Evolutionary conservation across 306 rosid species (phyloP), one percentile per base, ranked within the genome.

Genomic region (Begonia fuchsioides): DNA sequence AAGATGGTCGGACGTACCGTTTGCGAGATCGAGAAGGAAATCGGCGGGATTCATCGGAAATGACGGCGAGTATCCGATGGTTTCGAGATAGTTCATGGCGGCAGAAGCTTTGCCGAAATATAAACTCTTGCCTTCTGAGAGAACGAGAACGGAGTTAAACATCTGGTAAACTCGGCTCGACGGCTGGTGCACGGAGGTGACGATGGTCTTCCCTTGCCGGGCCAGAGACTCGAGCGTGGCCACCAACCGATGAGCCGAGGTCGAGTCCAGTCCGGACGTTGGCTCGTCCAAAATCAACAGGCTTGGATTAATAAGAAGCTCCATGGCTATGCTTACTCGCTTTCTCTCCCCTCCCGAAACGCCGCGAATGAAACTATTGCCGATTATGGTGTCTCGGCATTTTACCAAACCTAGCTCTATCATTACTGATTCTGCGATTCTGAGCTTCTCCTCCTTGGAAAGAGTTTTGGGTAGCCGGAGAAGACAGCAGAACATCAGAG

Each of bases 1-100:
- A 26, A 26, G 35, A 26, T 26, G 35, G 35, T 26, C 35, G 35
- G 35, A 43, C 94, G 65, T 87, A 83, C 96, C 96, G 55, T 83
- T 87, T 8, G 96, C 96, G 66, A 87, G 93, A 66, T 87, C 94
- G 13, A 87, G 96, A 54, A 87, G 72, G 47, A 87, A 87, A 63
- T 87, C 94, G 5, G 96, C 96, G 45, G 96, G 94, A 16, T 87
- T 87, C 70, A 87, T 73, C 5, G 96, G 79, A 14, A 83, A 83
- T 16, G 77, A 71, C 8, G 94, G 96, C 38, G 65, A 64, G 67
- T 71, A 73, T 0, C 94, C 94, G 50, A 83, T 58, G 10, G 94
- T 67, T 43, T 74, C 76, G 15, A 87, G 83, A 52, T 87, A 83
- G 13, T 32, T 13, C 73, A 80, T 69, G 11, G 87, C 94, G 13